phyloP scores from a whole-genome alignment of 2,329 filamentous ascomycete genomes.

The Apiospora malaysiana region DNA sequence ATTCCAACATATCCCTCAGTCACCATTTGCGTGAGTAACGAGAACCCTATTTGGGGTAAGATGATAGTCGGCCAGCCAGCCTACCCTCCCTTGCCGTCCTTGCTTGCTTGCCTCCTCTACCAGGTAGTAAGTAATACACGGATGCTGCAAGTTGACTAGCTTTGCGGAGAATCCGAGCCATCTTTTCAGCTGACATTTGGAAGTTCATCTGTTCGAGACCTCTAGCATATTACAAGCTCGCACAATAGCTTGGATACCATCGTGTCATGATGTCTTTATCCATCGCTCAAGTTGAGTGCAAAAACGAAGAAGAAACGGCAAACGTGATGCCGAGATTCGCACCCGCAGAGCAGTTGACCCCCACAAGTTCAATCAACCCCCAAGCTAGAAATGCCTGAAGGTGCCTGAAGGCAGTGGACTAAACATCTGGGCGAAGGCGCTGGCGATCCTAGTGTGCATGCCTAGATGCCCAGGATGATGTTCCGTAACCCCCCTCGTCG shows the following conservation, averaged over 20 bases:
- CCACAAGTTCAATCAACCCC: not conserved
- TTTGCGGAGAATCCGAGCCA: not conserved
- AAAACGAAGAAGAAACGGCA: not conserved
- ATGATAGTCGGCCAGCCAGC: not conserved
- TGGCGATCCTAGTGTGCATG: not conserved
- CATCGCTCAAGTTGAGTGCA: not conserved
- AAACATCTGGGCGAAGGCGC: not conserved
- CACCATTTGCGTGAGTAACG: not conserved
- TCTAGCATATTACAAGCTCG: not conserved
- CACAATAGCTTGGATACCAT: not conserved
- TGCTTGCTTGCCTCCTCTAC: not conserved
- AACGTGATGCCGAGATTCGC: not conserved
- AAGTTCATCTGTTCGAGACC: not conserved
- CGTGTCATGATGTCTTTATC: not conserved
- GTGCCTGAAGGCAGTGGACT: not conserved
- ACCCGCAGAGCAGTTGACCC: not conserved
- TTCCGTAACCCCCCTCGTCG: not conserved
- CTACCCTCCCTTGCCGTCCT: not conserved
- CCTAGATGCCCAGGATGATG: not conserved
- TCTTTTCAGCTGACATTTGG: not conserved
- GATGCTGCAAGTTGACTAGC: not conserved
- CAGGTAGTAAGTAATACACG: not conserved
- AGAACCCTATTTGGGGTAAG: not conserved
- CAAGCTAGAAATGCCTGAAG: conserved; percentile 7
- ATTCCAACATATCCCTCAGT: not conserved